A percentile compares a stretch with the other conserved stretches of the same genome.
phyloP scores from a whole-genome alignment of 2,329 filamentous ascomycete genomes.

The Herpotrichia juniperi region DNA sequence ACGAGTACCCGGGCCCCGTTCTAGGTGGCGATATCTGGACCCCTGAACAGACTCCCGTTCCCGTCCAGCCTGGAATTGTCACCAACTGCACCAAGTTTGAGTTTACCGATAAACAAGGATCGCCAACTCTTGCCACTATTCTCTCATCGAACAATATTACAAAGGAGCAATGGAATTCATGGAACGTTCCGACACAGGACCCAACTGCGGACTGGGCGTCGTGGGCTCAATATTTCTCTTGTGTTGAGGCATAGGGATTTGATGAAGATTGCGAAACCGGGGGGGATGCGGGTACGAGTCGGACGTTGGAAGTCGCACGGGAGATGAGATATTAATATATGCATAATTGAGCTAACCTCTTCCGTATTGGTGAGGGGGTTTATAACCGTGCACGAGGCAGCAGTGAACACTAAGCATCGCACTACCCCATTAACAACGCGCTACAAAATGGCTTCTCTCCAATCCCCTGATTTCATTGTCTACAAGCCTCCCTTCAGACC shows the following conservation, averaged over 20 bases:
- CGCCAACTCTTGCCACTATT: conserved; percentile 13
- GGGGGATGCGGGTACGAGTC: not conserved
- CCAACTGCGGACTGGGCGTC: conserved; percentile 10
- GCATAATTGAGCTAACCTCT: conserved; percentile 1
- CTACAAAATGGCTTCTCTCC: conserved; percentile 10
- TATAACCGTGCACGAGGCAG: conserved; percentile 1
- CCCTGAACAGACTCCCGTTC: conserved; percentile 28
- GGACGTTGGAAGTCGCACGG: not conserved
- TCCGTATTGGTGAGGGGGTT: not conserved
- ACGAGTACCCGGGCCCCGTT: conserved; percentile 26
- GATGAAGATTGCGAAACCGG: not conserved
- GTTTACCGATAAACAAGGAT: conserved; percentile 20
- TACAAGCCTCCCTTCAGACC: conserved; percentile 27
- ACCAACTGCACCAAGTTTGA: conserved; percentile 35
- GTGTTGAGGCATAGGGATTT: conserved; percentile 14
- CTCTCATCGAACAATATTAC: conserved; percentile 15
- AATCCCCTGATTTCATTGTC: conserved; percentile 19
- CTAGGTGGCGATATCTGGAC: conserved; percentile 24
- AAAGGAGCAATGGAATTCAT: conserved; percentile 24
- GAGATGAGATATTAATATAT: not conserved
- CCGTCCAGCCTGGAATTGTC: conserved; percentile 36
- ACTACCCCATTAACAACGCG: not conserved
- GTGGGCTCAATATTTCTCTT: conserved; percentile 26
- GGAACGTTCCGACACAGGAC: conserved; percentile 22
- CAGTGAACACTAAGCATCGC: conserved; percentile 1